phyloP scores from a whole-genome alignment of 139 green algal genomes.

The Chlamydomonas eustigma region DNA sequence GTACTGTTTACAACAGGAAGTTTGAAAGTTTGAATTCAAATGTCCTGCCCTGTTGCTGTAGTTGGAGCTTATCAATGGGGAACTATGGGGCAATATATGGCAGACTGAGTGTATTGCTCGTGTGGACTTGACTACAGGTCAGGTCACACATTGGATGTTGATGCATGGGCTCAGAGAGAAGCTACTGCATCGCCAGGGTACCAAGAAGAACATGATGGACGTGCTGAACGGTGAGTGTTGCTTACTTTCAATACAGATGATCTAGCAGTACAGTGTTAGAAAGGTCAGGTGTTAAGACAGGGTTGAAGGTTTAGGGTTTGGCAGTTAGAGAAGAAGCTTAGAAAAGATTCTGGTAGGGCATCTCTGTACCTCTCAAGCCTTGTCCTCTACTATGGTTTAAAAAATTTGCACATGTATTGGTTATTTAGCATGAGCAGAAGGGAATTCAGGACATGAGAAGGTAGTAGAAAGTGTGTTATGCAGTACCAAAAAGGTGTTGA shows the following conservation, averaged over 20 bases:
- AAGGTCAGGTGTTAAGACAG: no score
- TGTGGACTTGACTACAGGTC: constrained; percentile 57
- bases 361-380: no score
- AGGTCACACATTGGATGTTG: constrained; percentile 67
- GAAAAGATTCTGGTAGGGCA: no score
- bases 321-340: no score
- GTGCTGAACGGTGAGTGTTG: constrained; percentile 76
- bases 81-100: constrained; percentile 86
- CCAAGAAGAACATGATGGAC: constrained; percentile 42
- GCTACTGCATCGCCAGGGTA: constrained; percentile 15
- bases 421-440: no score
- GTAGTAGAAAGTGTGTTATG: no score
- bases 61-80: constrained; percentile 75
- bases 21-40: neutral
- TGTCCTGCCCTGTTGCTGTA: constrained; percentile 25
- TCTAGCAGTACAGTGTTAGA: no score
- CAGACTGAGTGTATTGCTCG: constrained; percentile 79
- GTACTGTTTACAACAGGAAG: neutral
- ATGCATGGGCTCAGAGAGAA: constrained; percentile 39
- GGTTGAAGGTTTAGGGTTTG: no score
- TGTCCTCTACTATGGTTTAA: no score
- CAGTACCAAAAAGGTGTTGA: neutral
- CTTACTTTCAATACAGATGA: no score
- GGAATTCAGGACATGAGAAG: no score
- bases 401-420: no score